These are phyloP conservation scores for Taiozyma sp. DNA, from an alignment of 1,139 yeast species.

Conservation along the genomic window DNA sequence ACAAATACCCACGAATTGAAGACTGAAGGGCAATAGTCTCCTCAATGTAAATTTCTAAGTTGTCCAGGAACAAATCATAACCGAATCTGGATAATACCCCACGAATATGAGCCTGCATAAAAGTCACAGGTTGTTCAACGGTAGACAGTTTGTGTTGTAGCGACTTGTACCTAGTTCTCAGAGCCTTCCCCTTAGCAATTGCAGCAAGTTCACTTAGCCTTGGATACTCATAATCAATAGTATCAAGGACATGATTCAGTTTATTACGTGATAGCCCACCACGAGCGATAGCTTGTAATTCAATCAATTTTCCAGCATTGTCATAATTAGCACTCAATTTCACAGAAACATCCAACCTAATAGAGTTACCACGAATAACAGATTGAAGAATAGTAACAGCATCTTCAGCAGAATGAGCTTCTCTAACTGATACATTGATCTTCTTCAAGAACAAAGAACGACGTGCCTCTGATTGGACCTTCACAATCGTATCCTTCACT, in stretches of 20 bases:
- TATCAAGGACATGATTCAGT: constrained; percentile 23
- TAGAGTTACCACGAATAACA: constrained; percentile 19
- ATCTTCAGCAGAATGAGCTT: constrained; percentile 20
- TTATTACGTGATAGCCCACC: constrained; percentile 47
- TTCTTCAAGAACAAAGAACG: constrained; percentile 14
- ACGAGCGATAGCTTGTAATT: constrained; percentile 49
- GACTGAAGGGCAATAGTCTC: constrained; percentile 33
- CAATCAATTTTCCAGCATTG: constrained; percentile 17
- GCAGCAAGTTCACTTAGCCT: constrained; percentile 30
- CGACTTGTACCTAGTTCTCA: constrained; percentile 17
- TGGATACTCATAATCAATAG: constrained; percentile 14
- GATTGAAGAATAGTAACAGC: constrained; percentile 25
- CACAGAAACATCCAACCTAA: constrained; percentile 13
- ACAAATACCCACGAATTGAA: constrained; percentile 28
- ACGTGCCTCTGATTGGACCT: constrained; percentile 19
- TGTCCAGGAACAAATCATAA: constrained; percentile 45
- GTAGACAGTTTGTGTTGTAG: constrained; percentile 12
- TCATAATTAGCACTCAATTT: constrained; percentile 12
- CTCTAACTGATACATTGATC: constrained; percentile 15
- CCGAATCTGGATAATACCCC: constrained; percentile 48
- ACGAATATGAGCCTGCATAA: constrained; percentile 37
- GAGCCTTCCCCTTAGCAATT: constrained; percentile 24
- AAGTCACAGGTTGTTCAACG: constrained; percentile 26
- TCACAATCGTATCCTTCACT: constrained; percentile 11
- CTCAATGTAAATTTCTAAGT: constrained; percentile 37